Evolutionary conservation across 768 basidiomycete genomes (phyloP).

Genomic region (Tricholoma terreum): DNA sequence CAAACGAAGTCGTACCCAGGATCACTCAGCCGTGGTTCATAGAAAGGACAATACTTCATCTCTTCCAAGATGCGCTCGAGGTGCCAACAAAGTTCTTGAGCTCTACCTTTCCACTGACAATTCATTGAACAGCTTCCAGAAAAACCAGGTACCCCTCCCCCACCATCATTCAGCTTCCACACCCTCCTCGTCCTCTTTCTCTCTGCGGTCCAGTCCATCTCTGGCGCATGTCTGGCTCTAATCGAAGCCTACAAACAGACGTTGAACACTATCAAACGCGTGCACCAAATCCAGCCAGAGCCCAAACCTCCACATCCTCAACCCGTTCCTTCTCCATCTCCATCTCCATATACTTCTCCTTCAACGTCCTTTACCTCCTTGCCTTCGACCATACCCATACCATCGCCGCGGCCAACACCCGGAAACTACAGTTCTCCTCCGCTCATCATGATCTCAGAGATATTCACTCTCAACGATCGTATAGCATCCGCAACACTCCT

Average conservation of each 20-base stretch:
- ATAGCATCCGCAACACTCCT: conserved; percentile 46
- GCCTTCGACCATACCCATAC: conserved; percentile 17
- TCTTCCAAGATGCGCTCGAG: conserved; percentile 47
- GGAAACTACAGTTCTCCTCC: conserved; percentile 40
- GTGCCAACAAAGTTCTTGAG: conserved; percentile 20
- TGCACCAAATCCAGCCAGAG: conserved; percentile 42
- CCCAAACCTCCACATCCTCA: conserved; percentile 2
- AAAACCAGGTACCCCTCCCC: conserved; percentile 24
- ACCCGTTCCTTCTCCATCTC: conserved; percentile 10
- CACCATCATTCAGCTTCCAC: conserved; percentile 36
- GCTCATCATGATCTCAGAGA: conserved; percentile 45
- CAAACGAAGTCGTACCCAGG: conserved; percentile 64
- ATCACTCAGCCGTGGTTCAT: conserved; percentile 91
- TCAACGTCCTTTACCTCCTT: conserved; percentile 25
- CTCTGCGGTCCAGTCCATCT: conserved; percentile 69
- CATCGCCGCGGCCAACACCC: conserved; percentile 1
- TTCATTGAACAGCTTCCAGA: conserved; percentile 15
- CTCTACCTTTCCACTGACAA: conserved; percentile 1
- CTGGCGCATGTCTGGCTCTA: conserved; percentile 64
- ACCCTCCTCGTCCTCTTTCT: conserved; percentile 64
- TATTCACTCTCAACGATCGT: conserved; percentile 48
- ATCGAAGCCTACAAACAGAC: conserved; percentile 68
- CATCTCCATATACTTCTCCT: conserved; percentile 7
- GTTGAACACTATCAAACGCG: conserved; percentile 59
- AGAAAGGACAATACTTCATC: conserved; percentile 61